Base-by-base conservation (phyloP, 805 yeast genomes). In the Myxozyma lipomycoides region DNA sequence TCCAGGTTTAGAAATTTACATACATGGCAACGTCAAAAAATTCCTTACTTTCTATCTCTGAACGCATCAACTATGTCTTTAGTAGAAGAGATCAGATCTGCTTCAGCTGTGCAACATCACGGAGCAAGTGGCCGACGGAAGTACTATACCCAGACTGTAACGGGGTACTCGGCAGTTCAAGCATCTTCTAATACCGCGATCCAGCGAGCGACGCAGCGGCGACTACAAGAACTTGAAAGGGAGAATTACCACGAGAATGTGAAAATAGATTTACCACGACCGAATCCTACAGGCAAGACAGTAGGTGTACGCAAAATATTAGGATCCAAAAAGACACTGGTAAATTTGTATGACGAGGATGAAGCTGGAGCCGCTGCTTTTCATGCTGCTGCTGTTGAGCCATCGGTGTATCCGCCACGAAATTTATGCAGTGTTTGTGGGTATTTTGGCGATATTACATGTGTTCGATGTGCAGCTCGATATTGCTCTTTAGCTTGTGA, bases 271-370 rank as follows among this genome's bases (percentile, higher is more conserved):
- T 43, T 62, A 7, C 70, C 71, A 4, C 59, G 61, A 22, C 43
- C 47, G 21, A 26, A 46, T 17, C 25, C 37, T 1, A 17, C 47
- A 3, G 59, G 56, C 7, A 43, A 51, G 22, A 59, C 61, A 17
- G 44, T 55, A 4, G 57, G 38, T 17, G 64, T 61, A 6, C 40
- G 74, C 9, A 64, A 71, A 39, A 65, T 73, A 10, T 59, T 72
- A 9, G 69, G 62, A 4, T 67, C 73, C 6, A 64, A 64, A 39
- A 72, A 71, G 50, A 63, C 71, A 1, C 55, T 72, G 17, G 61
- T 64, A 4, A 71, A 72, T 43, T 67, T 67, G 39, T 61, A 70
- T 37, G 76, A 72, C 46, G 76, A 72, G 45, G 76, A 72, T 48
- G 66, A 66, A 1, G 43, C 51, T 4, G 62, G 67, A 6, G 63